These are phyloP conservation scores for Paramecium caudatum DNA, from an alignment of 73 alveolate species.

Conservation along the genomic window DNA sequence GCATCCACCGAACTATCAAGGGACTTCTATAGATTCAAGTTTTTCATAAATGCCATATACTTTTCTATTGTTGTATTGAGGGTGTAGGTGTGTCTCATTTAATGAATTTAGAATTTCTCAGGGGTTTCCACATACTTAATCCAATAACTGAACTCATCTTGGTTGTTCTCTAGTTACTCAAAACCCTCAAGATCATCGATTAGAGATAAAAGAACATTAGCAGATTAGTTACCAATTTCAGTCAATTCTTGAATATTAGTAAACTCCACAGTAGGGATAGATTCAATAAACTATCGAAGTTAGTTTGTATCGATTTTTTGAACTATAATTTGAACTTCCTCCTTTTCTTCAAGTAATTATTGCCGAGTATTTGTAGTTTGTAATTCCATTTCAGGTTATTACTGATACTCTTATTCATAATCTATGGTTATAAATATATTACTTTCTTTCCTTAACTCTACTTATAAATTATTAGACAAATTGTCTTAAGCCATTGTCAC, in stretches of 20 bases:
- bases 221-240: neutral
- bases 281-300: neutral
- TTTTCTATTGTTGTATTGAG: conserved; percentile 39
- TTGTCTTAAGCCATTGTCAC: too few relatives aligned
- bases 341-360: neutral
- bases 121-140: conserved; percentile 35
- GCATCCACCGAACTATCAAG: conserved; percentile 20
- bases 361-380: too few relatives aligned
- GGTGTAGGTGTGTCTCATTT: conserved; percentile 54
- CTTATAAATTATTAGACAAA: neutral
- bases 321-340: neutral
- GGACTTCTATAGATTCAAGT: neutral
- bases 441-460: neutral
- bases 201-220: neutral
- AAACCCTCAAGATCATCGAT: neutral
- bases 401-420: too few relatives aligned
- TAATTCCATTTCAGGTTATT: too few relatives aligned
- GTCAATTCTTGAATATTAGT: neutral
- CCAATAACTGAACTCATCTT: conserved; percentile 31
- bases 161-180: conserved; percentile 7
- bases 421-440: neutral
- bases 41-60: conserved; percentile 44
- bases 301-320: neutral
- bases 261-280: neutral
- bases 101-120: conserved; percentile 24